Base-by-base conservation (phyloP, 306 rosid species). In the Luffa aegyptiaca region DNA sequence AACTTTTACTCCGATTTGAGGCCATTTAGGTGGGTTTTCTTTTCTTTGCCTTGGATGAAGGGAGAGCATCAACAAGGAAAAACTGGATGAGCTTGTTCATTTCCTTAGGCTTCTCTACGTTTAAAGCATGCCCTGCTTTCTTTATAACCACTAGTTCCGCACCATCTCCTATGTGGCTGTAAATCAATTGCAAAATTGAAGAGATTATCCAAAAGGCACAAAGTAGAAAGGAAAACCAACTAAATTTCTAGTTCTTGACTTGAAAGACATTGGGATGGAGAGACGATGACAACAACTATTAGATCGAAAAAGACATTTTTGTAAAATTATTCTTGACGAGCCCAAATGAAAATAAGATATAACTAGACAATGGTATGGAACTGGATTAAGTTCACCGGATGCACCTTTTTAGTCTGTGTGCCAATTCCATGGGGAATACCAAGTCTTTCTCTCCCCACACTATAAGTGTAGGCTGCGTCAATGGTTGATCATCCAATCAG, bases 361-460 rank as follows among this genome's bases (percentile, higher is more conserved):
- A 68, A 68, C 8, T 68, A 42, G 42, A 42, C 35, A 68, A 68
- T 35, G 41, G 75, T 41, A 10, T 3, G 51, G 21, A 69, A 44
- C 16, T 44, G 9, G 17, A n/a, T 42, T 41, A 44, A 21, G 57
- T 46, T 82, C 80, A 16, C 33, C 9, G 9, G 75, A 70, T 58
- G 57, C 77, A 92, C 98, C 96, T 84, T 85, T 87, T 81, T 39
- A 94, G 80, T 78, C 97, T 93, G 85, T 90, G 86, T 2, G 91
- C 98, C 80, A 94, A 88, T 83, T 92, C 98, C 80, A 94, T 44
- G 12, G 98, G 98, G 86, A 92, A 94, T 48, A 94, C 83, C 65
- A 14, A 69, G 86, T 94, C 98, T 48, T 87, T 84, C 80, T 92
- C 98, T 83, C 98, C 98, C 97, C 98, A 94, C 58, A 94, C 81